Conservation (phyloP, 1,284 basidiomycete genomes). For the Lentinus polychrous region DNA sequence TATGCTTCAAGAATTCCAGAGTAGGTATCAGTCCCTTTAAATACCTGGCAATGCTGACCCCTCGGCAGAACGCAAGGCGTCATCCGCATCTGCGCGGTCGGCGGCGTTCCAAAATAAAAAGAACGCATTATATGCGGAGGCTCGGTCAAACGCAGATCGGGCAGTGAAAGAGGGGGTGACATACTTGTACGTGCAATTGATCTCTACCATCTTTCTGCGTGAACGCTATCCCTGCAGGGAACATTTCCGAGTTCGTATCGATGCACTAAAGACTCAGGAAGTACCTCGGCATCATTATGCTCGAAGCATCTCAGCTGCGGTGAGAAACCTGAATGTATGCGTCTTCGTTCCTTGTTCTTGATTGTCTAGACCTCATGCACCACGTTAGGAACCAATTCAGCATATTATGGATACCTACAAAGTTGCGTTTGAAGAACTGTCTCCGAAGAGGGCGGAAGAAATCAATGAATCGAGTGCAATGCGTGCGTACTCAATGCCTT, state of each 20-base stretch:
- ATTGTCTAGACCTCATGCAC: not conserved
- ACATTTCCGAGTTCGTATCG: slow-evolving; percentile 19
- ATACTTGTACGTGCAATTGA: slow-evolving; percentile 18
- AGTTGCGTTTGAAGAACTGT: slow-evolving; percentile 30
- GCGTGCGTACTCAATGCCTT: slow-evolving; percentile 22
- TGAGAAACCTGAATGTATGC: slow-evolving; percentile 22
- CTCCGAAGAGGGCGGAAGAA: slow-evolving; percentile 25
- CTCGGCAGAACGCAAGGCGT: slow-evolving; percentile 24
- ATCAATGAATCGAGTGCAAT: slow-evolving; percentile 31
- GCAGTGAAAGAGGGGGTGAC: slow-evolving; percentile 21
- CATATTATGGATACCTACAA: slow-evolving; percentile 24
- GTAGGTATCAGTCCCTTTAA: slow-evolving; percentile 11
- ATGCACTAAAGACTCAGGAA: slow-evolving; percentile 22
- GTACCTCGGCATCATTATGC: slow-evolving; percentile 17
- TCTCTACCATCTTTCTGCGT: not conserved
- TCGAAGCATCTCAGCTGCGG: slow-evolving; percentile 17
- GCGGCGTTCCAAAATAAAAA: slow-evolving; percentile 26
- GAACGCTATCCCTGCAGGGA: slow-evolving; percentile 21
- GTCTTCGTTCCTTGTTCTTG: not conserved
- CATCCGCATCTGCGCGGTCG: slow-evolving; percentile 21
- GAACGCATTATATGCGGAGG: slow-evolving; percentile 19
- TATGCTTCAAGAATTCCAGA: slow-evolving; percentile 27
- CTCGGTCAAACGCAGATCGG: slow-evolving; percentile 21
- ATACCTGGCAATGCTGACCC: not conserved
- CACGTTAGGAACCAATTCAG: slow-evolving; percentile 27